Percentiles rank a stretch among this genome's conserved stretches.
phyloP scores from a whole-genome alignment of 116 monocot species.

The Zostera marina region DNA sequence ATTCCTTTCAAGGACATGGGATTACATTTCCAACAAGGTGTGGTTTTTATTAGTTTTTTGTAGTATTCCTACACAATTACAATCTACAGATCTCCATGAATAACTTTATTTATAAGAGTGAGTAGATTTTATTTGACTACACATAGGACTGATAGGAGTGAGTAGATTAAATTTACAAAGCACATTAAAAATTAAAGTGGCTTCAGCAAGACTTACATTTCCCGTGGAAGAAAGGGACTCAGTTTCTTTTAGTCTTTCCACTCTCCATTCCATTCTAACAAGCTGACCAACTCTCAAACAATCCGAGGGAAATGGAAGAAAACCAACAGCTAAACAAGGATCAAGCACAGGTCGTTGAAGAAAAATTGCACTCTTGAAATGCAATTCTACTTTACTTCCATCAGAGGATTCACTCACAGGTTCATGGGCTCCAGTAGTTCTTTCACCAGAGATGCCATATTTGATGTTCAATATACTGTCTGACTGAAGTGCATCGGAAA shows the following conservation, averaged over 20 bases:
- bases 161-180: too few relatives aligned
- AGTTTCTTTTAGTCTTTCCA: conserved; percentile 56
- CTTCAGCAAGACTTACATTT: conserved; percentile 3
- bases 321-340: conserved; percentile 83
- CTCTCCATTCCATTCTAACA: conserved; percentile 74
- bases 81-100: too few relatives aligned
- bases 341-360: conserved; percentile 79
- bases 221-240: conserved; percentile 7
- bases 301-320: conserved; percentile 74
- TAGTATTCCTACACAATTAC: too few relatives aligned
- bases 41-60: too few relatives aligned
- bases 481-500: conserved; percentile 18
- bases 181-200: neutral
- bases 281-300: conserved; percentile 79
- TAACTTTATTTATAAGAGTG: neutral
- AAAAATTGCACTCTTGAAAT: conserved; percentile 50
- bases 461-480: conserved; percentile 72
- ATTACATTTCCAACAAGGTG: too few relatives aligned
- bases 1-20: too few relatives aligned
- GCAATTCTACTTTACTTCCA: conserved; percentile 17
- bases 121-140: neutral
- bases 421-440: conserved; percentile 64
- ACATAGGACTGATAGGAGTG: neutral
- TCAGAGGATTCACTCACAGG: conserved; percentile 24
- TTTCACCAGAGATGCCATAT: conserved; percentile 65